These are phyloP conservation scores for Mayamaea pseudoterrestris DNA, from an alignment of 108 stramenopile genomes.

Conservation along the genomic window DNA sequence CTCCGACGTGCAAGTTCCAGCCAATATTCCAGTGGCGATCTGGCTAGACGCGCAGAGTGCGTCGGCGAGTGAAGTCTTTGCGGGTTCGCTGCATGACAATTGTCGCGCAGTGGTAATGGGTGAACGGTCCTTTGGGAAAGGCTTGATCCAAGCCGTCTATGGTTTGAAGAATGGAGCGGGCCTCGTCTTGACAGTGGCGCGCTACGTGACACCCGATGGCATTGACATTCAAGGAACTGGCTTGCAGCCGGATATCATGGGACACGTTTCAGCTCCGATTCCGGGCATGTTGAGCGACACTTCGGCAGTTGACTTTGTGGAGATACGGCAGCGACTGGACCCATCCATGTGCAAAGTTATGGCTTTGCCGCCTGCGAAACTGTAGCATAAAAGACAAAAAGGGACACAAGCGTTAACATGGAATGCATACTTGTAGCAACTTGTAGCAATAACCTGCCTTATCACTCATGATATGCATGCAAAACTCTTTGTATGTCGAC, in stretches of 20 bases:
- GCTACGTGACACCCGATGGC: conserved; percentile 83
- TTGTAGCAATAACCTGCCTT: too few species aligned
- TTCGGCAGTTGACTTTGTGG: not conserved
- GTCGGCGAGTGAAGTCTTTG: conserved; percentile 84
- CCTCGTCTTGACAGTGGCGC: conserved; percentile 86
- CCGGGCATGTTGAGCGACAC: conserved; percentile 8
- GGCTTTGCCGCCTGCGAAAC: too few species aligned
- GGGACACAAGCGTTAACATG: too few species aligned
- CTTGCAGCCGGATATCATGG: conserved; percentile 61
- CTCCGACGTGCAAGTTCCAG: conserved; percentile 27
- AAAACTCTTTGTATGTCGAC: too few species aligned
- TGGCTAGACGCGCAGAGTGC: conserved; percentile 77
- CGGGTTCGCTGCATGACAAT: conserved; percentile 86
- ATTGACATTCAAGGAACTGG: conserved; percentile 83
- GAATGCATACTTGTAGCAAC: too few species aligned
- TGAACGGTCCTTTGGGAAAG: conserved; percentile 84
- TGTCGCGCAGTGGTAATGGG: conserved; percentile 91
- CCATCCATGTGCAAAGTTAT: not conserved
- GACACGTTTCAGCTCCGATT: conserved; percentile 32
- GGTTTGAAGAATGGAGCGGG: conserved; percentile 87
- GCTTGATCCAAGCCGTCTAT: conserved; percentile 92
- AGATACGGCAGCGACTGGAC: not conserved
- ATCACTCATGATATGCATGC: too few species aligned
- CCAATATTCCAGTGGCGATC: conserved; percentile 45
- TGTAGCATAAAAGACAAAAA: too few species aligned